Evolutionary conservation across 225 moss, liverwort and hornwort species (phyloP), one percentile per base, ranked within the genome.

Genomic region (Ulota crispa): DNA sequence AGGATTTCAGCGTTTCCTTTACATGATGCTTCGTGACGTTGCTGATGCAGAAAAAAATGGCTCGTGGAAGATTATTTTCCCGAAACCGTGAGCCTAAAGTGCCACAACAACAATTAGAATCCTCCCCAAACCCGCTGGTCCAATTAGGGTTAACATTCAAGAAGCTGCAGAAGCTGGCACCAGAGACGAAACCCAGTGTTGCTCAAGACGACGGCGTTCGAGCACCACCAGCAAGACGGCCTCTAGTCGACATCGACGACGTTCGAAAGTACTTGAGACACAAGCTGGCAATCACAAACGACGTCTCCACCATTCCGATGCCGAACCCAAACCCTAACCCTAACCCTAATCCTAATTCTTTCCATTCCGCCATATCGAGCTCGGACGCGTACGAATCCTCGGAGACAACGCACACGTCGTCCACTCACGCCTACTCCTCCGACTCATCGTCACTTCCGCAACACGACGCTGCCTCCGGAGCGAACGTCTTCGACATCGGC

Each of bases 401-500:
- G 0, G 91, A 89, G 53, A 92, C 68, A 39, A 87, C 85, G 14
- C 83, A 85, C 24, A 12, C 37, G 60, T 60, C 85, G 7, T 85
- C 87, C 11, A 43, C 50, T 21, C 83, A 85, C 18, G 28, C 75
- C 5, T 89, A 32, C 37, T 85, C 87, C 47, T 80, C 87, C 9
- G 45, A 82, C 37, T 41, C 66, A 34, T 83, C 87, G 21, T 71
- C 61, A n/a, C 85, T 83, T 54, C 89, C 87, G 16, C 21, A 78
- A 62, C 87, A 89, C 30, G 83, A 81, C 31, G 83, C 85, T 47
- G 83, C 78, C 14, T 63, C 86, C 56, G 91, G 93, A 53, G 73
- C 84, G 6, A 37, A 77, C 19, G 71, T 81, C 5, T 93, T 92
- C 28, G 87, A 93, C 59, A 92, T 94, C 12, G 94, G 93, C 72